Conservation (phyloP, 2,329 filamentous ascomycete species). For the Fusarium sp. region DNA sequence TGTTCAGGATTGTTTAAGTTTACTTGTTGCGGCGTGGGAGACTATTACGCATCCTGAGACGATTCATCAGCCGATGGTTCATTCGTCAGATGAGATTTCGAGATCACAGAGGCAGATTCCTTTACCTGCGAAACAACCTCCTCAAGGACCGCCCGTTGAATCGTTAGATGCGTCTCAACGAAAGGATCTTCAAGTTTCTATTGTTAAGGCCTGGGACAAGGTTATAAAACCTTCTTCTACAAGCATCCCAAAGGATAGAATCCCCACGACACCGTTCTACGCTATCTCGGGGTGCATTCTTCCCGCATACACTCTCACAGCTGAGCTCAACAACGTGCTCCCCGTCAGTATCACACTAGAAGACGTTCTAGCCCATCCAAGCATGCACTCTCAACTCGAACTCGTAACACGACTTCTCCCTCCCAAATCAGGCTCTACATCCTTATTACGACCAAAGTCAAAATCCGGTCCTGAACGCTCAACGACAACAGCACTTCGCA, state of each 20-base stretch:
- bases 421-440: conserved; percentile 21
- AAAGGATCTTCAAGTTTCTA: conserved; percentile 54
- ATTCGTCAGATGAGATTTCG: conserved; percentile 55
- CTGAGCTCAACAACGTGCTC: conserved; percentile 58
- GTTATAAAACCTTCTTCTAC: conserved; percentile 56
- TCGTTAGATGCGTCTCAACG: conserved; percentile 56
- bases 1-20: conserved; percentile 58
- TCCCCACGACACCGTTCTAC: conserved; percentile 62
- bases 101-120: conserved; percentile 57
- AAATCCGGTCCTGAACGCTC: conserved; percentile 8
- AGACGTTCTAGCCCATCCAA: conserved; percentile 63
- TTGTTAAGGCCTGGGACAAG: conserved; percentile 59
- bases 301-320: conserved; percentile 60
- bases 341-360: conserved; percentile 57
- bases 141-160: conserved; percentile 21
- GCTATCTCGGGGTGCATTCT: conserved; percentile 63
- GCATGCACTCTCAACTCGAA: conserved; percentile 62
- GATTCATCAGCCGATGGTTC: conserved; percentile 59
- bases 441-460: conserved; percentile 25
- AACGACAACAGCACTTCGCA: conserved; percentile 23
- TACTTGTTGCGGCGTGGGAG: conserved; percentile 59
- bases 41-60: conserved; percentile 59
- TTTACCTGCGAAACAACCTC: conserved; percentile 45
- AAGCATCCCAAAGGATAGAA: conserved; percentile 55
- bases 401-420: conserved; percentile 50